Conservation (phyloP, 2,329 filamentous ascomycete species). For the Lachnellula willkommii region DNA sequence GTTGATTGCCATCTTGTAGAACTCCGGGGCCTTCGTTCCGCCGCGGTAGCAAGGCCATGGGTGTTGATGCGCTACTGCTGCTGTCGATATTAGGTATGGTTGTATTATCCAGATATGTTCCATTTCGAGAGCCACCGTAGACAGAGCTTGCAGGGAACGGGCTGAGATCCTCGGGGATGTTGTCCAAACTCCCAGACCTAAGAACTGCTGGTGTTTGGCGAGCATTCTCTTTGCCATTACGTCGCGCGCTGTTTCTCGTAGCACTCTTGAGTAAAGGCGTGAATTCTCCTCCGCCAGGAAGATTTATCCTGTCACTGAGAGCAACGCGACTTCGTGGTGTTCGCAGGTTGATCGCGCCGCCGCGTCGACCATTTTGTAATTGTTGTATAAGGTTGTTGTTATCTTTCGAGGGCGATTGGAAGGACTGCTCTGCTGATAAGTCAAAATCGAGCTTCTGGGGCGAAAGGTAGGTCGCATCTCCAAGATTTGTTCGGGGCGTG, state of each 20-base stretch:
- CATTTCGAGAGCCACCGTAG: conserved; percentile 60
- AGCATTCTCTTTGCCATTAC: conserved; percentile 56
- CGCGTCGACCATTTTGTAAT: conserved; percentile 60
- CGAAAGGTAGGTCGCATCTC: conserved; percentile 76
- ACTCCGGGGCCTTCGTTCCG: conserved; percentile 59
- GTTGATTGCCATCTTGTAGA: conserved; percentile 78
- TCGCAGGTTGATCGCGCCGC: conserved; percentile 52
- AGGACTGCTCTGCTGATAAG: conserved; percentile 81
- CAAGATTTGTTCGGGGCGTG: conserved; percentile 78
- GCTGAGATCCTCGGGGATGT: conserved; percentile 67
- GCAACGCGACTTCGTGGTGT: conserved; percentile 69
- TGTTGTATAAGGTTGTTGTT: conserved; percentile 70
- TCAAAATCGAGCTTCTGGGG: conserved; percentile 66
- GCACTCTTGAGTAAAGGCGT: conserved; percentile 84
- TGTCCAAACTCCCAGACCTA: conserved; percentile 52
- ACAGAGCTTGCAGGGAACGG: conserved; percentile 67
- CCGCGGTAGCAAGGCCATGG: conserved; percentile 64
- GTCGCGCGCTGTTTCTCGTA: conserved; percentile 66
- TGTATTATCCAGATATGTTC: conserved; percentile 60
- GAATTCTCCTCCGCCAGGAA: conserved; percentile 74
- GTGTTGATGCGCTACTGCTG: conserved; percentile 80
- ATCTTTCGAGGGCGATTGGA: conserved; percentile 72
- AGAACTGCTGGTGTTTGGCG: conserved; percentile 65
- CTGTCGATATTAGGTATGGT: conserved; percentile 69
- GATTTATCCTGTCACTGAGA: conserved; percentile 66